Conservation (phyloP, 129 eudicot genomes). For the Flaveria bidentis region DNA sequence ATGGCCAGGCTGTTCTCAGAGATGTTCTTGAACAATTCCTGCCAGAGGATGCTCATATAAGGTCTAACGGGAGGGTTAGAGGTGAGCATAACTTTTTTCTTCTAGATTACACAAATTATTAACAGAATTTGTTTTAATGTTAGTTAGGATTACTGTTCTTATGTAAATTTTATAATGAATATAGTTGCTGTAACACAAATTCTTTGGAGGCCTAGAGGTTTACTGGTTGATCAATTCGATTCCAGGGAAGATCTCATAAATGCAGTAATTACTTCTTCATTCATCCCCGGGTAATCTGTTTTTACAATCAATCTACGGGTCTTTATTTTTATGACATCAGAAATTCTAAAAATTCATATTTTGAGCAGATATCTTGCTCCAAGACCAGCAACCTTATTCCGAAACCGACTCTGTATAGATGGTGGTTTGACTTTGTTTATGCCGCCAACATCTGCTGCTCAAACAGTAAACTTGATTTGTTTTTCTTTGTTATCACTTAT, state of each 20-base stretch:
- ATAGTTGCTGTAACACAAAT: slow-evolving; percentile 98
- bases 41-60: slow-evolving; percentile 84
- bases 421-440: slow-evolving; percentile 96
- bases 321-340: slow-evolving; percentile 12
- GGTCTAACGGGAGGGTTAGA: slow-evolving; percentile 89
- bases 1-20: slow-evolving; percentile 88
- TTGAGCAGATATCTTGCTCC: slow-evolving; percentile 95
- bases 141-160: slow-evolving; percentile 21
- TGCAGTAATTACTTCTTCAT: slow-evolving; percentile 92
- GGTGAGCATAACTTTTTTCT: slow-evolving; percentile 50
- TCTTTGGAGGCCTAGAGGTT: slow-evolving; percentile 95
- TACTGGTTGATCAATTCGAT: slow-evolving; percentile 92
- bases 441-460: slow-evolving; percentile 98
- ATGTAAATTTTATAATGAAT: slow-evolving; percentile 20
- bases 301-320: slow-evolving; percentile 2
- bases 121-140: too few relatives aligned
- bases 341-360: not conserved
- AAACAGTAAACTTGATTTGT: slow-evolving; percentile 54
- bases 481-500: slow-evolving; percentile 16
- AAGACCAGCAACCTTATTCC: slow-evolving; percentile 87
- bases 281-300: slow-evolving; percentile 78
- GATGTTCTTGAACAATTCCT: slow-evolving; percentile 74
- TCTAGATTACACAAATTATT: not conserved
- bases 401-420: slow-evolving; percentile 87
- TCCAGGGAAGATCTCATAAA: slow-evolving; percentile 94